A percentile compares a stretch with the other conserved stretches of the same genome.
phyloP scores from a whole-genome alignment of 2,329 filamentous ascomycete genomes.

The Trichoderma sp. region DNA sequence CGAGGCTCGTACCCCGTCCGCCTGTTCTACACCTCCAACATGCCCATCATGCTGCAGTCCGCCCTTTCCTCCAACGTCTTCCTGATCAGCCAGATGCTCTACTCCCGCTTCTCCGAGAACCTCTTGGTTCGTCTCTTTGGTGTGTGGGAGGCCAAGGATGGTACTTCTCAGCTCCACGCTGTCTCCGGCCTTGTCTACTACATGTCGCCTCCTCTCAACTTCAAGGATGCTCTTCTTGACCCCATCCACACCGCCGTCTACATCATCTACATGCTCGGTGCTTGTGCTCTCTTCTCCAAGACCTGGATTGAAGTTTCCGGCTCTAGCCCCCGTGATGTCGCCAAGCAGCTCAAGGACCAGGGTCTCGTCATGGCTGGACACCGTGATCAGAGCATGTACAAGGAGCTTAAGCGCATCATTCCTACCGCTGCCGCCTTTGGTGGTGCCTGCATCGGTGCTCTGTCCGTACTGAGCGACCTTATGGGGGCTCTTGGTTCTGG shows the following conservation, averaged over 20 bases:
- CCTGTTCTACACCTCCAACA: slow-evolving; percentile 99
- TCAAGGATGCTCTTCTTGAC: slow-evolving; percentile 94
- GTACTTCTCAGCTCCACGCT: slow-evolving; percentile 91
- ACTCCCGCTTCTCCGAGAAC: slow-evolving; percentile 98
- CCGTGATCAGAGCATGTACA: slow-evolving; percentile 99
- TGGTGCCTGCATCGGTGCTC: slow-evolving; percentile 96
- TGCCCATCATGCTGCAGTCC: slow-evolving; percentile 99
- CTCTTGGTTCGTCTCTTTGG: slow-evolving; percentile 95
- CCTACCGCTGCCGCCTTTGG: slow-evolving; percentile 97
- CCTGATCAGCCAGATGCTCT: slow-evolving; percentile 98
- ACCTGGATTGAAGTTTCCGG: slow-evolving; percentile 99
- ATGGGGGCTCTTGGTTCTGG: slow-evolving; percentile 93
- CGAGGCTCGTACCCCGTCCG: slow-evolving; percentile 97
- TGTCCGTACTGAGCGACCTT: slow-evolving; percentile 93
- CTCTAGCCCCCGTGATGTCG: slow-evolving; percentile 94
- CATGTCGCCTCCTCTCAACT: slow-evolving; percentile 97
- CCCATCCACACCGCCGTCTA: slow-evolving; percentile 96
- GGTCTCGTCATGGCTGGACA: slow-evolving; percentile 99
- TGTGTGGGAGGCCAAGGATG: slow-evolving; percentile 97
- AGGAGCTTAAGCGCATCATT: slow-evolving; percentile 98
- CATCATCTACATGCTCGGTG: slow-evolving; percentile 95
- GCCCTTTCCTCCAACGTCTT: slow-evolving; percentile 98
- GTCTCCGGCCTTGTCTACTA: slow-evolving; percentile 96
- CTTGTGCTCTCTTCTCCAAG: slow-evolving; percentile 98
- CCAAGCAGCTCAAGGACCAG: slow-evolving; percentile 99